Base-by-base conservation (phyloP, 1,139 yeast species). In the Geotrichum histeridarum region DNA sequence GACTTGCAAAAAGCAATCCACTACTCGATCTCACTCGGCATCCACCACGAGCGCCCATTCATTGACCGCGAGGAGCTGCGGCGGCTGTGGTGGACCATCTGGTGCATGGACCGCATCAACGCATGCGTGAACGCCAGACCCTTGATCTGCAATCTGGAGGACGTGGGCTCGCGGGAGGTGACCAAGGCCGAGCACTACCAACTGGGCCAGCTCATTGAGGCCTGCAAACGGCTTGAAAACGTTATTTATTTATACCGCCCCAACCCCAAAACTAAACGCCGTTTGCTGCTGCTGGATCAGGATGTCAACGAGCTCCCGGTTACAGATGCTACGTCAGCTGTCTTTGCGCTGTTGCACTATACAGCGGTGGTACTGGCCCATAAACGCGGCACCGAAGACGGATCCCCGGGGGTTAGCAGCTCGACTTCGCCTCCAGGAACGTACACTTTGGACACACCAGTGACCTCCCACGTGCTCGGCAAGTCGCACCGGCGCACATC, bases 81-180 rank as follows among this genome's bases (percentile, higher is more conserved):
- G 36, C 67, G 66, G 47, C 61, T 74, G 31, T 74, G 77, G 76
- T 73, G 77, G 76, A 64, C 72, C 37, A 62, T 74, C 35, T 73
- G 72, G 66, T 66, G 75, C 39, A 61, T 73, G 63, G 78, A 74
- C 57, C 62, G 77, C 9, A 69, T 73, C 61, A 70, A 67, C 52
- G 71, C 74, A 4, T 65, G 74, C 52, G 70, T 70, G 22, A 73
- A 73, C 55, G 73, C 74, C 8, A 64, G 76, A 4, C 73, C 75
- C 3, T 54, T 73, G 48, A 68, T 72, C 42, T 63, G 72, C 50
- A 67, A 70, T 48, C 67, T 70, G 36, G 71, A 70, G 17, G 78
- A 74, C 57, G 72, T 72, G 51, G 71, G 73, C 31, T 61, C 71
- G 37, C 69, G 66, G 37, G 58, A 68, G 38, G 69, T 73, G 5